These are phyloP conservation scores for Lathyrus oleraceus DNA, from an alignment of 306 rosid genomes.

Conservation along the genomic window DNA sequence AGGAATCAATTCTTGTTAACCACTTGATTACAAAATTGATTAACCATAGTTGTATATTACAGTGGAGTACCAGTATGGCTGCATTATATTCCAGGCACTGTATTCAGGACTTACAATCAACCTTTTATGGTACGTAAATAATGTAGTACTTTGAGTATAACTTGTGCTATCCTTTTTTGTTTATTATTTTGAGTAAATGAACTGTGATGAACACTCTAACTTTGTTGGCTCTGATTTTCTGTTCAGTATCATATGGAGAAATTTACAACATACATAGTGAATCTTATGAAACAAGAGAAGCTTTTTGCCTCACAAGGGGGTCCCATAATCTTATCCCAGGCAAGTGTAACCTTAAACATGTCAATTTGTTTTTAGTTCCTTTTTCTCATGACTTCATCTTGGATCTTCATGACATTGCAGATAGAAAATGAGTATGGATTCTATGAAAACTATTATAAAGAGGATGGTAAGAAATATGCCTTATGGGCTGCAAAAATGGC, in stretches of 20 bases:
- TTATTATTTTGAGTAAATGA: slow-evolving; percentile 21
- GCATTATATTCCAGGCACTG: slow-evolving; percentile 86
- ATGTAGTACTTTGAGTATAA: slow-evolving; percentile 22
- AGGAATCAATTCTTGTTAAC: not conserved
- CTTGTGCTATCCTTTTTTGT: slow-evolving; percentile 1
- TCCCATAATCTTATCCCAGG: slow-evolving; percentile 95
- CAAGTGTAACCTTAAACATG: slow-evolving; percentile 46
- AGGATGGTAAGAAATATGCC: slow-evolving; percentile 81
- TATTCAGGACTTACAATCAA: slow-evolving; percentile 77
- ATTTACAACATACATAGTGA: slow-evolving; percentile 76
- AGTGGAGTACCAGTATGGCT: slow-evolving; percentile 97
- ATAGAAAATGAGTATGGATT: slow-evolving; percentile 91
- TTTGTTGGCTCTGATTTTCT: slow-evolving; percentile 34
- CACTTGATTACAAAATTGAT: slow-evolving; percentile 18
- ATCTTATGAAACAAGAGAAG: slow-evolving; percentile 90
- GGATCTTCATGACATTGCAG: slow-evolving; percentile 48
- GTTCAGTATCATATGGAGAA: slow-evolving; percentile 80
- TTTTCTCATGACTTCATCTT: slow-evolving; percentile 13
- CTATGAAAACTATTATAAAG: slow-evolving; percentile 73
- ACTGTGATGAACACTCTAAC: slow-evolving; percentile 27
- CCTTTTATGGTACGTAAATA: slow-evolving; percentile 71
- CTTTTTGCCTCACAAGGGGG: slow-evolving; percentile 92
- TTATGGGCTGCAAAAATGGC: slow-evolving; percentile 96
- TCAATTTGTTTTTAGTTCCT: slow-evolving; percentile 9
- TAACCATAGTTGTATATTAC: slow-evolving; percentile 41